Base-by-base conservation (phyloP, 441 rosid genomes). In the Pelargonium myrrhifolium region DNA sequence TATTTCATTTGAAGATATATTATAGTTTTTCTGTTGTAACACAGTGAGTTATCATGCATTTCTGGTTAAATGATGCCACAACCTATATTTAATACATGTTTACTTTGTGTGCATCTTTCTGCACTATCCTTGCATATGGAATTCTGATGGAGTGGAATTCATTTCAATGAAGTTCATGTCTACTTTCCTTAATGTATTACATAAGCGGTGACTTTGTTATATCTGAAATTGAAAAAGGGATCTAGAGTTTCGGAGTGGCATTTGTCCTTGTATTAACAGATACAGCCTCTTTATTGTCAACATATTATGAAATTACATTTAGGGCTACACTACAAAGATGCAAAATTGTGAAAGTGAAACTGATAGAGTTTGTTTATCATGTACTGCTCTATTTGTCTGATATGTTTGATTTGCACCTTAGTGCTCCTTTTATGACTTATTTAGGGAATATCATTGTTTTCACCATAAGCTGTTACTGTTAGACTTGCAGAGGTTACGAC, bases 241-340 rank as follows among this genome's bases (percentile, higher is more conserved):
- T 51, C 59, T 53, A 20, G 59, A 53, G 59, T 17, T 53, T 53
- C 7, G 39, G 39, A 35, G 39, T 35, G 39, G 1, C 21, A 7
- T 53, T 53, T 53, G 59, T n/a, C 22, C 9, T 53, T 53, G 22
- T 17, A 17, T 17, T 17, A n/a, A 53, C 59, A 53, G 20, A 53
- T 35, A 17, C 7, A 53, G 59, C 21, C 59, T 15, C 18, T 51
- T 21, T 51, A n/a, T 51, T 51, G 17, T 14, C 20, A 51, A 51
- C 59, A 53, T 53, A 53, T 53, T 53, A 20, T 53, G 59, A 20
- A 20, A 22, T 53, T 9, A 53, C 59, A 53, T 53, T 53, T 53
- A n/a, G 59, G 59, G 20, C 20, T n/a, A 20, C 10, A 17, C 53
- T 53, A n/a, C 59, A 53, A 53, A 53, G 59, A 53, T 53, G 59